A percentile compares a stretch with the other conserved stretches of the same genome.
Evolutionary conservation across 768 basidiomycete genomes (phyloP).

Genomic region (Pleurotus djamor): DNA sequence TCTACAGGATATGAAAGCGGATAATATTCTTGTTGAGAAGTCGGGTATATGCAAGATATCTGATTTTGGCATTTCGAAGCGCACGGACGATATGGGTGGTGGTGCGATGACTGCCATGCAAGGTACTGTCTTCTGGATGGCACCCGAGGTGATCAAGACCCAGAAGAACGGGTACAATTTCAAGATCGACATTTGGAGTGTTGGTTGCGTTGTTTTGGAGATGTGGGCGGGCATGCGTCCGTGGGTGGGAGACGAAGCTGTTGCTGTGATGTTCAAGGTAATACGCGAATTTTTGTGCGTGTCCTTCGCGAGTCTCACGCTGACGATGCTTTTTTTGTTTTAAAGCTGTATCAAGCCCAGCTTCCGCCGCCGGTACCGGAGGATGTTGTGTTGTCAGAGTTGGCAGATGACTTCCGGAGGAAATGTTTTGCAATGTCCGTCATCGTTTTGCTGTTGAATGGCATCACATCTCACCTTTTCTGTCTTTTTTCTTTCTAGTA

Average conservation of each 20-base stretch:
- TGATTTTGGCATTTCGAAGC: slow-evolving; percentile 98
- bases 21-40: slow-evolving; percentile 96
- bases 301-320: background rate
- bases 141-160: slow-evolving; percentile 89
- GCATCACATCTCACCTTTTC: background rate
- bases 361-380: slow-evolving; percentile 88
- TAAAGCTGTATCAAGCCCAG: slow-evolving; percentile 80
- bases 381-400: slow-evolving; percentile 69
- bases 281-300: background rate
- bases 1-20: slow-evolving; percentile 89
- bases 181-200: slow-evolving; percentile 98
- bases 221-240: slow-evolving; percentile 99
- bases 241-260: slow-evolving; percentile 87
- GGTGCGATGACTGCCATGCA: slow-evolving; percentile 94
- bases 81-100: slow-evolving; percentile 81
- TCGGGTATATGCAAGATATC: slow-evolving; percentile 95
- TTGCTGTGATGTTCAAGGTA: slow-evolving; percentile 95
- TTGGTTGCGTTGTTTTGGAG: slow-evolving; percentile 97
- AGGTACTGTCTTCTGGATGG: slow-evolving; percentile 99
- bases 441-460: background rate
- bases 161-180: slow-evolving; percentile 91
- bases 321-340: background rate
- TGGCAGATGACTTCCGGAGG: slow-evolving; percentile 83
- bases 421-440: slow-evolving; percentile 89
- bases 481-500: slow-evolving; percentile 38